Evolutionary conservation across 2,329 filamentous ascomycete species (phyloP).

Genomic region (Ophioceras dolichostomum): DNA sequence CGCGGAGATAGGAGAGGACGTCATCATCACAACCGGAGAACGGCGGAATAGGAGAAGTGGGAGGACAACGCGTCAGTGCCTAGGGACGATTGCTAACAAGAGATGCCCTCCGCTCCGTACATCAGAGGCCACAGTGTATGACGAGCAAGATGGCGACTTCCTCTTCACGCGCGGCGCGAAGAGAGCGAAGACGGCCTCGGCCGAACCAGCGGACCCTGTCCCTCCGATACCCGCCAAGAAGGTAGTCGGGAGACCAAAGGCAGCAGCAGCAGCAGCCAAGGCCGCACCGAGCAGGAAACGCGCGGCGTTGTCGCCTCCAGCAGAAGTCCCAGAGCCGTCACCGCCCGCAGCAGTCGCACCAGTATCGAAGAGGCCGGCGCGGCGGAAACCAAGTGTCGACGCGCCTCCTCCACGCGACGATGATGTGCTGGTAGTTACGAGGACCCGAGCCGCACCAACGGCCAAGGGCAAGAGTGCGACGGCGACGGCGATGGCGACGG

Average conservation of each 20-base stretch:
- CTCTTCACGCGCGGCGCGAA: slow-evolving; percentile 60
- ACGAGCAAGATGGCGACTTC: slow-evolving; percentile 70
- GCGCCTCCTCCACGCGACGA: slow-evolving; percentile 22
- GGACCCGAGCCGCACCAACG: slow-evolving; percentile 9
- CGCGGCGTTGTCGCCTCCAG: slow-evolving; percentile 13
- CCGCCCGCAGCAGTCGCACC: neutral
- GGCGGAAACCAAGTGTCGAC: slow-evolving; percentile 27
- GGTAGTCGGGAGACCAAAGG: slow-evolving; percentile 18
- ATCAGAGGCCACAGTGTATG: slow-evolving; percentile 32
- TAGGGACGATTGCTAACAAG: too few species aligned
- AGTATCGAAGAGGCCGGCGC: slow-evolving; percentile 15
- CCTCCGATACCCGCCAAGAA: slow-evolving; percentile 29
- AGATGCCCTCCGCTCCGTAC: too few species aligned
- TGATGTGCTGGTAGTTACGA: slow-evolving; percentile 20
- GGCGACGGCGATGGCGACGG: neutral
- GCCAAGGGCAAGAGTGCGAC: neutral
- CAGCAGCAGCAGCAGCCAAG: slow-evolving; percentile 15
- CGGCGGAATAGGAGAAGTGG: too few species aligned
- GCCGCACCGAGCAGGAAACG: slow-evolving; percentile 12
- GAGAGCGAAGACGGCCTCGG: slow-evolving; percentile 45
- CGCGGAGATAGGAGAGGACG: neutral
- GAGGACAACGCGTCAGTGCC: too few species aligned
- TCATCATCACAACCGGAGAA: too few species aligned
- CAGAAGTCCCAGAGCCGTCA: slow-evolving; percentile 4
- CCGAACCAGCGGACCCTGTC: slow-evolving; percentile 25